A percentile compares a stretch with the other conserved stretches of the same genome.
phyloP scores from a whole-genome alignment of 352 stramenopile genomes.

The Phytopythium cucurbitacearum region DNA sequence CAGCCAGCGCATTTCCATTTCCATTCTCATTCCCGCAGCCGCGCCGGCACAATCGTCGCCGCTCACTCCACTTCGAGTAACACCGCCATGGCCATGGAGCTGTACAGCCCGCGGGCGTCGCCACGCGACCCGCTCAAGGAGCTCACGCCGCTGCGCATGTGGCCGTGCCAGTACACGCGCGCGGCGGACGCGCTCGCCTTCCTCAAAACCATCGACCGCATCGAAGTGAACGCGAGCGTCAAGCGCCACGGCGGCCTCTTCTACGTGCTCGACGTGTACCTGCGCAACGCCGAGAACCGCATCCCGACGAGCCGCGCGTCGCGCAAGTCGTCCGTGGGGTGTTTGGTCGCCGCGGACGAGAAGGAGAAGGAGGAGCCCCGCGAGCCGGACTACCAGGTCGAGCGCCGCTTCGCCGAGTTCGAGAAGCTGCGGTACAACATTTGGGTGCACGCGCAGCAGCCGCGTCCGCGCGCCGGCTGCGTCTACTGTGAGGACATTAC shows the following conservation, averaged over 20 bases:
- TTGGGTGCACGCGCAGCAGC: constrained; percentile 32
- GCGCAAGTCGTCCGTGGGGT: constrained; percentile 16
- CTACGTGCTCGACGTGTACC: constrained; percentile 37
- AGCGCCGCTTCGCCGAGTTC: constrained; percentile 33
- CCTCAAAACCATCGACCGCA: constrained; percentile 32
- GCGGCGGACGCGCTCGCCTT: constrained; percentile 31
- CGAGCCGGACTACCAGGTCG: constrained; percentile 32
- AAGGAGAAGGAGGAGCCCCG: constrained; percentile 1
- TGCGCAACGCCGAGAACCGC: constrained; percentile 36
- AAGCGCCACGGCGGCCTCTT: constrained; percentile 25
- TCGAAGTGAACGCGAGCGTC: constrained; percentile 28
- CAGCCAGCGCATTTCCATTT: too few relatives aligned
- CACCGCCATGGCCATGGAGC: background rate
- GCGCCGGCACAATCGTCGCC: background rate
- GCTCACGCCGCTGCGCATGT: constrained; percentile 34
- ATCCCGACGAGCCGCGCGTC: constrained; percentile 36
- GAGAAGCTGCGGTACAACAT: constrained; percentile 38
- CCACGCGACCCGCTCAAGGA: constrained; percentile 16
- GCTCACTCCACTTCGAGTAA: background rate
- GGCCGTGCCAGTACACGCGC: constrained; percentile 35
- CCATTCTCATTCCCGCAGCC: too few relatives aligned
- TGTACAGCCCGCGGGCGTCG: constrained; percentile 13
- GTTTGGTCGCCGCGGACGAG: constrained; percentile 4
- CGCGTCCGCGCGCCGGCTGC: constrained; percentile 19
- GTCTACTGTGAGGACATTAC: constrained; percentile 37